phyloP scores from a whole-genome alignment of 805 yeast genomes.

The Cyberlindnera meyerae region DNA sequence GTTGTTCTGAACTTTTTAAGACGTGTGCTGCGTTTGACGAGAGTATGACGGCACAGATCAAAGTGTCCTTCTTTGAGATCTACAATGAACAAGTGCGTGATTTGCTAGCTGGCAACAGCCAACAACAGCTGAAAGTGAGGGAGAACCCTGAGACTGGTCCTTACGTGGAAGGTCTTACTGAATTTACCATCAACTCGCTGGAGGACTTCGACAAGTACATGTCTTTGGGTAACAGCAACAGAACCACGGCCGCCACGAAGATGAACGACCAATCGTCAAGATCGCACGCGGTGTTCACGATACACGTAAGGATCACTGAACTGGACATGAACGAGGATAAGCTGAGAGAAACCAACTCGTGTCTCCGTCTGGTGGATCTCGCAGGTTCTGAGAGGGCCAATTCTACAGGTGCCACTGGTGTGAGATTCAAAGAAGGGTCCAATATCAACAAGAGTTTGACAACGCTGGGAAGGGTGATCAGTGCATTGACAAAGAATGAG shows the following conservation, averaged over 20 bases:
- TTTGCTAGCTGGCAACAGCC: constrained; percentile 32
- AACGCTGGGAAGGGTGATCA: constrained; percentile 68
- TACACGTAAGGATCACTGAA: constrained; percentile 57
- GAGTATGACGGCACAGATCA: constrained; percentile 36
- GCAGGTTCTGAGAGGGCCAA: constrained; percentile 78
- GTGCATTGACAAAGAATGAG: constrained; percentile 39
- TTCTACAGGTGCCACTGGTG: constrained; percentile 56
- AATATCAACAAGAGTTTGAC: constrained; percentile 76
- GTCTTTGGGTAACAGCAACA: constrained; percentile 43
- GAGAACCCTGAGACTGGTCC: constrained; percentile 67
- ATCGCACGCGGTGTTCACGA: constrained; percentile 74
- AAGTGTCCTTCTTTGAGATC: constrained; percentile 65
- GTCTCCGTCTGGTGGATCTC: constrained; percentile 66
- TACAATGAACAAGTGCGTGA: constrained; percentile 77
- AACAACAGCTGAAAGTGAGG: constrained; percentile 39
- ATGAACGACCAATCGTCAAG: constrained; percentile 72
- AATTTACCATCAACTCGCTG: constrained; percentile 43
- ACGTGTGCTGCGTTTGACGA: constrained; percentile 30
- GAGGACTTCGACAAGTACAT: constrained; percentile 46
- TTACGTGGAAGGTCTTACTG: constrained; percentile 62
- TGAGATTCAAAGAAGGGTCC: constrained; percentile 67
- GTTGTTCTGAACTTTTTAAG: constrained; percentile 50
- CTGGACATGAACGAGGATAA: constrained; percentile 33
- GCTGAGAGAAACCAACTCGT: constrained; percentile 48
- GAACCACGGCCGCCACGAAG: constrained; percentile 69